Evolutionary conservation across 306 rosid species (phyloP).

Genomic region (Purshia tridentata): DNA sequence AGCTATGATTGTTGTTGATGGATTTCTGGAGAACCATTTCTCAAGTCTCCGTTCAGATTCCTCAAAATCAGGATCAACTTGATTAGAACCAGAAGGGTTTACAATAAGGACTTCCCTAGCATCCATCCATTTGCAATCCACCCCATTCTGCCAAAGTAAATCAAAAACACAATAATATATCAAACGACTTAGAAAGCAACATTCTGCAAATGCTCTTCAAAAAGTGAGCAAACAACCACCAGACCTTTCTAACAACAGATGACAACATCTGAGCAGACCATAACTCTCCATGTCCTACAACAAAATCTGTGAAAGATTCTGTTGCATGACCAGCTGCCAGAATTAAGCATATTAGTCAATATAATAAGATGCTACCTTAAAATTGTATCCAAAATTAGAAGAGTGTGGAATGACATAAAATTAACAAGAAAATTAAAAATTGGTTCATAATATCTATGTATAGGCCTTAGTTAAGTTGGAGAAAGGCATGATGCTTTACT

Average conservation of each 20-base stretch:
- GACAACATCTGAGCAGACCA: conserved; percentile 97
- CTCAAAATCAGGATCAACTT: conserved; percentile 88
- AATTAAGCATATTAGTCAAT: conserved; percentile 33
- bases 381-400: conserved; percentile 13
- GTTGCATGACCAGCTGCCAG: conserved; percentile 98
- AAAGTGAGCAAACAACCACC: conserved; percentile 19
- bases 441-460: background rate
- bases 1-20: conserved; percentile 70
- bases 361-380: conserved; percentile 15
- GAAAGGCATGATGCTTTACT: background rate
- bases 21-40: conserved; percentile 70
- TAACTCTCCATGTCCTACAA: conserved; percentile 97
- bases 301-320: conserved; percentile 93
- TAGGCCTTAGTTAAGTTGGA: background rate
- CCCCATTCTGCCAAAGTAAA: conserved; percentile 61
- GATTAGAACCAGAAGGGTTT: conserved; percentile 78
- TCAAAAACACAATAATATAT: conserved; percentile 21
- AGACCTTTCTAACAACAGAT: conserved; percentile 70
- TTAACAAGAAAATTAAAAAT: background rate
- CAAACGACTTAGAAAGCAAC: conserved; percentile 12
- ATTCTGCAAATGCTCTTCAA: conserved; percentile 18
- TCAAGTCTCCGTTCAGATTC: conserved; percentile 73
- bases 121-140: conserved; percentile 96
- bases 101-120: conserved; percentile 96
- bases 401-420: background rate